phyloP scores from a whole-genome alignment of 148 eudicot species.

The Suaeda aralocaspica region DNA sequence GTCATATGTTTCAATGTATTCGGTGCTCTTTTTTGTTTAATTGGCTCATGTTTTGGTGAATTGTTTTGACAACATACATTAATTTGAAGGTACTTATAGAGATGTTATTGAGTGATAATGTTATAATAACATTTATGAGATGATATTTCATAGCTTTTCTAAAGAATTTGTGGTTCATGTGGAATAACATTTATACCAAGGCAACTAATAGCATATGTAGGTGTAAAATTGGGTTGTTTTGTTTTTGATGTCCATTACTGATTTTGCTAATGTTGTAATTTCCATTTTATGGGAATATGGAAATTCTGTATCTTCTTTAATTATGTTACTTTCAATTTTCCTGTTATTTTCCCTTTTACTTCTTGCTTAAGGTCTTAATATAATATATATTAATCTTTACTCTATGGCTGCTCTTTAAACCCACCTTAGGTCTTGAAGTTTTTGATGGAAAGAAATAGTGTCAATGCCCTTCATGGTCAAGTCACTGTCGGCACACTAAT shows the following conservation, averaged over 20 bases:
- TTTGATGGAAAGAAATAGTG: slow-evolving; percentile 84
- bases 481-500: slow-evolving; percentile 84
- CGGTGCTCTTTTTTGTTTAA: neutral
- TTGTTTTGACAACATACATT: neutral
- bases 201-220: neutral
- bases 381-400: slow-evolving; percentile 11
- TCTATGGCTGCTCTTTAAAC: neutral
- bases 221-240: neutral
- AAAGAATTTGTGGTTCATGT: neutral
- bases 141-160: neutral
- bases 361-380: neutral
- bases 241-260: neutral
- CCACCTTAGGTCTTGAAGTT: slow-evolving; percentile 68
- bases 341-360: neutral
- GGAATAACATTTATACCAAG: no score
- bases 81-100: neutral
- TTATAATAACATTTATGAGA: neutral
- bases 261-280: neutral
- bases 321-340: neutral
- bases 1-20: neutral
- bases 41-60: neutral
- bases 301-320: neutral
- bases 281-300: neutral
- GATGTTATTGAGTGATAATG: neutral
- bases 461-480: slow-evolving; percentile 80